Evolutionary conservation across 805 yeast species (phyloP).

Genomic region (Millerozyma miso): DNA sequence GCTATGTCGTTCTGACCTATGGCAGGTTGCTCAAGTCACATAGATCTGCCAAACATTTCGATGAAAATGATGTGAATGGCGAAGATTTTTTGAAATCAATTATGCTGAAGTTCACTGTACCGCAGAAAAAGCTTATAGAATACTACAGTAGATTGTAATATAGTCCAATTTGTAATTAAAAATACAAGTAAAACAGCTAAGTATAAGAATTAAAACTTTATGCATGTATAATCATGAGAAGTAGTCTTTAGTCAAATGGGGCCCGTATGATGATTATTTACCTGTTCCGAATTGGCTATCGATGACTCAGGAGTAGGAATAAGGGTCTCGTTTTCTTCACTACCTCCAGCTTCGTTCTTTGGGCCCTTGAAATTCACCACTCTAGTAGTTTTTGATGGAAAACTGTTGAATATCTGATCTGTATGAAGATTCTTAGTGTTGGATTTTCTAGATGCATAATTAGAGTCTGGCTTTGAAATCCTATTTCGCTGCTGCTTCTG

Average conservation of each 20-base stretch:
- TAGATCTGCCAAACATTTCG: conserved; percentile 10
- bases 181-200: neutral
- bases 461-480: neutral
- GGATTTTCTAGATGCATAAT: conserved; percentile 3
- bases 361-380: conserved; percentile 9
- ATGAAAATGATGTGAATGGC: conserved; percentile 10
- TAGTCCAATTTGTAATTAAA: conserved; percentile 1
- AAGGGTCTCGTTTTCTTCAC: conserved; percentile 7
- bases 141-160: conserved; percentile 31
- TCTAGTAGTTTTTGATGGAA: conserved; percentile 8
- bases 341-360: conserved; percentile 3
- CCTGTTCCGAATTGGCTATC: conserved; percentile 9
- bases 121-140: conserved; percentile 46
- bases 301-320: conserved; percentile 17
- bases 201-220: neutral
- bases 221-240: neutral
- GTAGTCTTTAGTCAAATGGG: neutral
- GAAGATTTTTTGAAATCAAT: conserved; percentile 19
- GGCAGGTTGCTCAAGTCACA: conserved; percentile 27
- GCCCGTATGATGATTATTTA: neutral
- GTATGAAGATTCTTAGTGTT: conserved; percentile 3
- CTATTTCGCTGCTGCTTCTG: conserved; percentile 6
- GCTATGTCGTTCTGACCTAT: conserved; percentile 34
- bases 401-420: conserved; percentile 8
- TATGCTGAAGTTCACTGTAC: conserved; percentile 32